Conservation (phyloP, 116 monocot genomes). For the Trichopus zeylanicus region DNA sequence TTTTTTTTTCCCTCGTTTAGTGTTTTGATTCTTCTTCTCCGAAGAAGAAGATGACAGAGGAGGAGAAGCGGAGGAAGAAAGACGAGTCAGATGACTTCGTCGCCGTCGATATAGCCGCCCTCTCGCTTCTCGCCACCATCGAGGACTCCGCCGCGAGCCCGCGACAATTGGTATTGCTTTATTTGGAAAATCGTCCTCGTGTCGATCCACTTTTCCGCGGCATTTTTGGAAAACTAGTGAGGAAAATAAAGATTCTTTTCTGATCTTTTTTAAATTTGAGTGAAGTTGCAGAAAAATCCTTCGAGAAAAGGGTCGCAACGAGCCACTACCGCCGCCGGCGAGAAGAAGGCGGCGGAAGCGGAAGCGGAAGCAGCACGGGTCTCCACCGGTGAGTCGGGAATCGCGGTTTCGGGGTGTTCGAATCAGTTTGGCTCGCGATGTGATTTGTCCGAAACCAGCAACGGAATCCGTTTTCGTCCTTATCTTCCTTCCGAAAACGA, state of each 20-base stretch:
- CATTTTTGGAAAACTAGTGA: not conserved
- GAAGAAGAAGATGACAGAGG: too few relatives aligned
- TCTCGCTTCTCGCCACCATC: too few relatives aligned
- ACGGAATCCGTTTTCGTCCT: not conserved
- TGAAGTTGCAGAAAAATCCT: constrained; percentile 1
- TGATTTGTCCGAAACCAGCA: too few relatives aligned
- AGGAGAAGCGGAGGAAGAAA: too few relatives aligned
- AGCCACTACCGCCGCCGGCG: not conserved
- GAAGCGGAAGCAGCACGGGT: too few relatives aligned
- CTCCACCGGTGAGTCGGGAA: not conserved
- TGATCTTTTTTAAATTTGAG: not conserved
- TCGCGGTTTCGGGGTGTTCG: too few relatives aligned
- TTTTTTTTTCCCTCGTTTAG: too few relatives aligned
- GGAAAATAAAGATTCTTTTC: not conserved
- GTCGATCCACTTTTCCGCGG: not conserved
- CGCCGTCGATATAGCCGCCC: constrained; percentile 1
- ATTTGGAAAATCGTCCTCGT: not conserved
- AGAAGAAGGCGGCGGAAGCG: not conserved
- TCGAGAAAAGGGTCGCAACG: not conserved
- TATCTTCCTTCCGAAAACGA: not conserved
- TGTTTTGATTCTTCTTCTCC: too few relatives aligned
- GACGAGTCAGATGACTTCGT: not conserved
- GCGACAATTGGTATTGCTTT: not conserved
- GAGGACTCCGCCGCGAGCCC: constrained; percentile 5
- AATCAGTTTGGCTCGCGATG: too few relatives aligned